Evolutionary conservation across 2,329 filamentous ascomycete species (phyloP).

Genomic region (Alternaria sp.): DNA sequence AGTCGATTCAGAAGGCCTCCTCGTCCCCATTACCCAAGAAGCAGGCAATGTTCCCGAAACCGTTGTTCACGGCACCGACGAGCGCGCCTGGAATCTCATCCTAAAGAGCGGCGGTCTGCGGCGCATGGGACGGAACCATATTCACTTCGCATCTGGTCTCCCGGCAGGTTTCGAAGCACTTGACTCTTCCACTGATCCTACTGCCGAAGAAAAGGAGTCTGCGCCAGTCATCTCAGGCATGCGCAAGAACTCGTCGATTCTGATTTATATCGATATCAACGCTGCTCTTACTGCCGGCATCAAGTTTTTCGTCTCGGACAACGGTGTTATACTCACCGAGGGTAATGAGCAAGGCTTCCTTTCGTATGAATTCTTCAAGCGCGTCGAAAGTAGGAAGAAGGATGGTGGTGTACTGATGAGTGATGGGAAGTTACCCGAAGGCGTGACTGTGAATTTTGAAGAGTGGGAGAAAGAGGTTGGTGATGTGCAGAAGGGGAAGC

Average conservation of each 20-base stretch:
- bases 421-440: constrained; percentile 67
- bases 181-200: constrained; percentile 23
- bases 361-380: constrained; percentile 68
- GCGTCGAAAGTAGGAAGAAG: constrained; percentile 70
- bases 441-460: constrained; percentile 50
- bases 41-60: constrained; percentile 67
- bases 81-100: constrained; percentile 80
- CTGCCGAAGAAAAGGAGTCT: constrained; percentile 34
- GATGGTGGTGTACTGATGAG: constrained; percentile 74
- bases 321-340: constrained; percentile 58
- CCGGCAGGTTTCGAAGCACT: constrained; percentile 57
- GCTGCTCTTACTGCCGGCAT: constrained; percentile 68
- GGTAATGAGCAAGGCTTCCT: constrained; percentile 57
- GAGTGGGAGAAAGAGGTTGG: constrained; percentile 46
- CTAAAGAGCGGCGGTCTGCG: constrained; percentile 78
- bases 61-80: constrained; percentile 90
- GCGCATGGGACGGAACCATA: constrained; percentile 84
- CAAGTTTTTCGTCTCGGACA: constrained; percentile 73
- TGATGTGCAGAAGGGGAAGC: constrained; percentile 29
- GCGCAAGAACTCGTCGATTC: constrained; percentile 67
- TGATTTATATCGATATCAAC: constrained; percentile 79
- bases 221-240: constrained; percentile 79
- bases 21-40: constrained; percentile 69
- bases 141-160: constrained; percentile 85
- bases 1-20: constrained; percentile 73